Evolutionary conservation across 805 yeast genomes (phyloP).

Genomic region (Saccharomycopsis amapae): DNA sequence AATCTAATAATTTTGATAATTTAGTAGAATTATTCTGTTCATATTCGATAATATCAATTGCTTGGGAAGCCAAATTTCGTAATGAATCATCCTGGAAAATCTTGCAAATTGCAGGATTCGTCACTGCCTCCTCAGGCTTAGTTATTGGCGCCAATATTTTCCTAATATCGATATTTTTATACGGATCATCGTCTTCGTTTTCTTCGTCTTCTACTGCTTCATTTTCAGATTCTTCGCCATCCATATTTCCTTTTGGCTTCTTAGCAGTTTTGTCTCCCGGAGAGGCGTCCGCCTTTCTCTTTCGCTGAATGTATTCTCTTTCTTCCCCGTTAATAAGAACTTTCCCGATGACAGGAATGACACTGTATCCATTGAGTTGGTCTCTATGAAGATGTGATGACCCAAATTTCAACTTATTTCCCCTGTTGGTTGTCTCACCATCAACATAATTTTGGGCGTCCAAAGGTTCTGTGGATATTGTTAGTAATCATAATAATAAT

Average conservation of each 20-base stretch:
- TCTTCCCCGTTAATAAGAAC: slow-evolving; percentile 28
- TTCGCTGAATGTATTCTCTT: slow-evolving; percentile 28
- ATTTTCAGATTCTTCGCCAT: slow-evolving; percentile 40
- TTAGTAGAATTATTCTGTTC: slow-evolving; percentile 76
- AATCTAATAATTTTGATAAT: slow-evolving; percentile 63
- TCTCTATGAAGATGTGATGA: slow-evolving; percentile 41
- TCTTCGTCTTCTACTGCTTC: slow-evolving; percentile 23
- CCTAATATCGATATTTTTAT: slow-evolving; percentile 44
- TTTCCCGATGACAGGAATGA: slow-evolving; percentile 12
- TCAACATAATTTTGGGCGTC: neutral
- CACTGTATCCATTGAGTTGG: slow-evolving; percentile 31
- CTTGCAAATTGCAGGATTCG: slow-evolving; percentile 59
- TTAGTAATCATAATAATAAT: neutral
- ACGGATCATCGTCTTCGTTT: slow-evolving; percentile 34
- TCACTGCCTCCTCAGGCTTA: slow-evolving; percentile 71
- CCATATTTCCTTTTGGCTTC: slow-evolving; percentile 29
- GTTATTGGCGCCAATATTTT: slow-evolving; percentile 68
- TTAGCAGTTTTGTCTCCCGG: slow-evolving; percentile 12
- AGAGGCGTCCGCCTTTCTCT: slow-evolving; percentile 24
- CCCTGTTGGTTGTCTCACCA: slow-evolving; percentile 44
- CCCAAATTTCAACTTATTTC: slow-evolving; percentile 48
- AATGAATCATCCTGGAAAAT: slow-evolving; percentile 57
- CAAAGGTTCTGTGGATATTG: slow-evolving; percentile 4
- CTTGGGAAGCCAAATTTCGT: slow-evolving; percentile 56
- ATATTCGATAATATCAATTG: slow-evolving; percentile 68